phyloP scores from a whole-genome alignment of 768 basidiomycete species.

The Trametes cingulata region DNA sequence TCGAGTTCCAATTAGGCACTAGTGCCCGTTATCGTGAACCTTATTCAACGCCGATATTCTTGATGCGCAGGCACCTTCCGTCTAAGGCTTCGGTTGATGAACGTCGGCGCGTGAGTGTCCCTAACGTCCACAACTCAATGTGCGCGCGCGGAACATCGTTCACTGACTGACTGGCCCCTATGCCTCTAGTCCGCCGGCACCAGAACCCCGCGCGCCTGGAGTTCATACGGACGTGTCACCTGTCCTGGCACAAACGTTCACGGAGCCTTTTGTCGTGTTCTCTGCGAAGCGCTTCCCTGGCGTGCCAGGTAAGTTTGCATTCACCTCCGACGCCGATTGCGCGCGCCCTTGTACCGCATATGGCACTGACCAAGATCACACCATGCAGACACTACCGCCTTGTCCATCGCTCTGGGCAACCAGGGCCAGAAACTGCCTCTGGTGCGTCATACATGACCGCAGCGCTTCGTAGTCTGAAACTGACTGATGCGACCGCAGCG shows the following conservation, averaged over 20 bases:
- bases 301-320: constrained; percentile 67
- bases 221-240: constrained; percentile 72
- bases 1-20: constrained; percentile 15
- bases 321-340: constrained; percentile 18
- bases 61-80: constrained; percentile 71
- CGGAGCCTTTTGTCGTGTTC: constrained; percentile 82
- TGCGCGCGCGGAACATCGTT: constrained; percentile 4
- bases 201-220: constrained; percentile 62
- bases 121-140: constrained; percentile 9
- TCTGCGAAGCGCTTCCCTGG: constrained; percentile 96
- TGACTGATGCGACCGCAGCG: constrained; percentile 47
- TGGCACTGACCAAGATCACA: constrained; percentile 3
- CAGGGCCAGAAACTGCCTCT: constrained; percentile 88
- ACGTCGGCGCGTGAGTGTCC: constrained; percentile 82
- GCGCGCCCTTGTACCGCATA: constrained; percentile 15
- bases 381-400: constrained; percentile 74
- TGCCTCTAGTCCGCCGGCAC: constrained; percentile 61
- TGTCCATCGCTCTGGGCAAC: constrained; percentile 86
- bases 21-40: constrained; percentile 23
- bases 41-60: constrained; percentile 16
- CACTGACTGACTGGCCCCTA: constrained; percentile 14
- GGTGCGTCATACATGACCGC: constrained; percentile 47
- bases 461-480: constrained; percentile 22
- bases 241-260: constrained; percentile 82
- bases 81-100: constrained; percentile 84